Evolutionary conservation across 257 asterid genomes (phyloP).

Genomic region (Scutellaria galericulata): DNA sequence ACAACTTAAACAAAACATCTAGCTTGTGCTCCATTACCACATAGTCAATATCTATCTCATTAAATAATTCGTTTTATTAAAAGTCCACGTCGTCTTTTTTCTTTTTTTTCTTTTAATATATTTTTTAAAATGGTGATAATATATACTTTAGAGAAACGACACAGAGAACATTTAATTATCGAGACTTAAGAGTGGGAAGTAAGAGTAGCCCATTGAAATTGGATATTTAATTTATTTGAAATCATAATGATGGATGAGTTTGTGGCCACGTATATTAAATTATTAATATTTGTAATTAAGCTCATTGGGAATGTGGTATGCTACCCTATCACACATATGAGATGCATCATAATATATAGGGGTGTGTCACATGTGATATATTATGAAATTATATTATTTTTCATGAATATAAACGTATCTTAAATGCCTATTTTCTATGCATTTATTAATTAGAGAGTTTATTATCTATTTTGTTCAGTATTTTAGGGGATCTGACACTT

Average conservation of each 20-base stretch:
- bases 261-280: background rate
- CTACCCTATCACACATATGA: too few species aligned
- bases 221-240: background rate
- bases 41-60: slow-evolving; percentile 5
- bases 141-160: background rate
- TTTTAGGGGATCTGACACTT: too few species aligned
- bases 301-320: too few species aligned
- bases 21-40: slow-evolving; percentile 15
- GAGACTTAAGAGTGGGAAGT: slow-evolving; percentile 17
- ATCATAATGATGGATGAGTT: background rate
- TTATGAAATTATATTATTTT: too few species aligned
- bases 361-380: too few species aligned
- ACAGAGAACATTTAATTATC: slow-evolving; percentile 2
- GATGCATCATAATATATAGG: too few species aligned
- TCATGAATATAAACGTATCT: too few species aligned
- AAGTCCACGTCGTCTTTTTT: slow-evolving; percentile 18
- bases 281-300: too few species aligned
- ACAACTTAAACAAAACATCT: background rate
- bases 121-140: background rate
- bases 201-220: slow-evolving; percentile 14
- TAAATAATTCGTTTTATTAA: slow-evolving; percentile 1
- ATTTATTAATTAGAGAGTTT: too few species aligned
- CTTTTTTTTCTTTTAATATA: too few species aligned
- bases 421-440: too few species aligned
- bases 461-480: too few species aligned